Conservation (phyloP, 768 basidiomycete genomes). For the Boletus coccyginus region DNA sequence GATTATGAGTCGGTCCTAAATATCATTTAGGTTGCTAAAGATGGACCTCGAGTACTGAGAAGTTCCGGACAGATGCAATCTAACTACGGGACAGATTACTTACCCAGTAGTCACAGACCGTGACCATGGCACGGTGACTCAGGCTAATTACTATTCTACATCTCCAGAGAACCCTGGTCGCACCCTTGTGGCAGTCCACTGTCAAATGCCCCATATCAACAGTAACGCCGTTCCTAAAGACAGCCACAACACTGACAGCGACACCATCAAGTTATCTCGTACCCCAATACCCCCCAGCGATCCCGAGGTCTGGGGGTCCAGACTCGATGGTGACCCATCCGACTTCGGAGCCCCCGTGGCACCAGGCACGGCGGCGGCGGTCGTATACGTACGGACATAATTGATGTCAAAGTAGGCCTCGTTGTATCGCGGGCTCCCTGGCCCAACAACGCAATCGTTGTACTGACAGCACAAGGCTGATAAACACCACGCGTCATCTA, state of each 20-base stretch:
- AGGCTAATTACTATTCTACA: too few relatives aligned
- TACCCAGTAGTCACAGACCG: too few relatives aligned
- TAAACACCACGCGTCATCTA: background rate
- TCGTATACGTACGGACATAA: slow-evolving; percentile 60
- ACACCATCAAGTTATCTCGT: background rate
- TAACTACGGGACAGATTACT: too few relatives aligned
- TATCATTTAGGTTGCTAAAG: too few relatives aligned
- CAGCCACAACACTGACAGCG: background rate
- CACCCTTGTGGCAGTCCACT: too few relatives aligned
- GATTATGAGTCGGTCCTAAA: too few relatives aligned
- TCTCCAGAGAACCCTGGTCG: too few relatives aligned
- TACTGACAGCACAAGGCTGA: slow-evolving; percentile 33
- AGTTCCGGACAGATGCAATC: too few relatives aligned
- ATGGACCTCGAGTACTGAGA: too few relatives aligned
- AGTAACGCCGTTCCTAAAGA: background rate
- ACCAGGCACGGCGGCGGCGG: slow-evolving; percentile 4
- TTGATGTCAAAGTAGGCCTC: slow-evolving; percentile 66
- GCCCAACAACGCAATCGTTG: slow-evolving; percentile 52
- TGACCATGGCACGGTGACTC: too few relatives aligned
- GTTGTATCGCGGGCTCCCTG: slow-evolving; percentile 54
- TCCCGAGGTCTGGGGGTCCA: background rate
- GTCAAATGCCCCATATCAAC: slow-evolving; percentile 9
- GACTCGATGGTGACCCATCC: background rate
- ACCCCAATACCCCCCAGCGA: background rate
- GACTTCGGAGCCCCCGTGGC: background rate